Conservation (phyloP, 1,284 basidiomycete genomes). For the Trichosporon coremiiforme region DNA sequence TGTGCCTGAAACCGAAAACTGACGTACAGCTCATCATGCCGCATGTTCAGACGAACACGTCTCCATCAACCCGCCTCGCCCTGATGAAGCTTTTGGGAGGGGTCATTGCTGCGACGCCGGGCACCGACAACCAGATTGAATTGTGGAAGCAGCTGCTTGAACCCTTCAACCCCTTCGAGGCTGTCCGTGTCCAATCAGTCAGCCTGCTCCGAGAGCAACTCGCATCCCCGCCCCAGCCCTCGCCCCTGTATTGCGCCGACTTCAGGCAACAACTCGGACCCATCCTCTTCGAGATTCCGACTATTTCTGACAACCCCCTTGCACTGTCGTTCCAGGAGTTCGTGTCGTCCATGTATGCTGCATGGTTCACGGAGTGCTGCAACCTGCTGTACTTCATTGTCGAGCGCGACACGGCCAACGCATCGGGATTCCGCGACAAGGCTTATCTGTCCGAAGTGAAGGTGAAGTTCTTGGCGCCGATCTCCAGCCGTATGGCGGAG, state of each 20-base stretch:
- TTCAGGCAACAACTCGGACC: conserved; percentile 31
- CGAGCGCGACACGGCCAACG: conserved; percentile 26
- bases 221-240: conserved; percentile 22
- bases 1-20: not conserved
- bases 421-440: conserved; percentile 36
- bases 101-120: conserved; percentile 30
- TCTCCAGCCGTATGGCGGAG: conserved; percentile 81
- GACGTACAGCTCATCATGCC: conserved; percentile 39
- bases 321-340: conserved; percentile 29
- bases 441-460: conserved; percentile 43
- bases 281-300: conserved; percentile 33
- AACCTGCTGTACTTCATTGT: conserved; percentile 32
- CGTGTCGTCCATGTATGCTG: conserved; percentile 34
- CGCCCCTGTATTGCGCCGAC: conserved; percentile 24
- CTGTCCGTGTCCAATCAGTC: conserved; percentile 41
- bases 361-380: conserved; percentile 41
- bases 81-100: conserved; percentile 44
- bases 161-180: conserved; percentile 47
- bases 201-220: conserved; percentile 42
- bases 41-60: conserved; percentile 38
- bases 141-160: conserved; percentile 48
- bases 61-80: conserved; percentile 37
- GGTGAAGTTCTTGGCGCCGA: conserved; percentile 57
- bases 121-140: conserved; percentile 33
- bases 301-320: conserved; percentile 25